Conservation (phyloP, 495 filamentous ascomycete species). For the Haplographium delicatum region DNA sequence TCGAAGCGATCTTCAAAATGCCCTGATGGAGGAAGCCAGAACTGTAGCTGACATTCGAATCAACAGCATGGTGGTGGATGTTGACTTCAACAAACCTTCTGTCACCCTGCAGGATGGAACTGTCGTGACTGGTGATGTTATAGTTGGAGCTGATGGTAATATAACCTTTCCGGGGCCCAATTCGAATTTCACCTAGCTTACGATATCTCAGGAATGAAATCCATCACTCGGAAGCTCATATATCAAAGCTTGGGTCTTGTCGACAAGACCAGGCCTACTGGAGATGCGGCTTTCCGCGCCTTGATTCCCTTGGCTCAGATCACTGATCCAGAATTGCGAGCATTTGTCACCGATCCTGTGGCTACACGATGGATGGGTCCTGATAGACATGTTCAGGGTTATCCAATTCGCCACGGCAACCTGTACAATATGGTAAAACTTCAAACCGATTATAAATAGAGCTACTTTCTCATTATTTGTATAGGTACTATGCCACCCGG, state of each 20-base stretch:
- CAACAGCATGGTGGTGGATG: neutral
- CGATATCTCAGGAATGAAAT: neutral
- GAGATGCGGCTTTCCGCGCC: constrained; percentile 43
- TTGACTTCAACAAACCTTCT: neutral
- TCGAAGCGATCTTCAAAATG: constrained; percentile 15
- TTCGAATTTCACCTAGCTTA: neutral
- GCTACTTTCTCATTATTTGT: too few relatives aligned
- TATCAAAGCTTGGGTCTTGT: neutral
- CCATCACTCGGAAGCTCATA: neutral
- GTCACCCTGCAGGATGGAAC: neutral
- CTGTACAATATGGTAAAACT: constrained; percentile 40
- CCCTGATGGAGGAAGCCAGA: constrained; percentile 7
- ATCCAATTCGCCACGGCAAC: constrained; percentile 39
- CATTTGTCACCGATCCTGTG: neutral
- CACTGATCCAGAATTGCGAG: constrained; percentile 28
- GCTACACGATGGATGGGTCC: constrained; percentile 6
- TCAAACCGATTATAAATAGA: constrained; percentile 30
- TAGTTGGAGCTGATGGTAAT: constrained; percentile 45
- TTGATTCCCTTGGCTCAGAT: constrained; percentile 34
- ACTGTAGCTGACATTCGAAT: constrained; percentile 5
- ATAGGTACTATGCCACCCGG: too few relatives aligned
- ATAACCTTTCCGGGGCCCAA: constrained; percentile 36
- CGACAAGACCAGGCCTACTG: constrained; percentile 23
- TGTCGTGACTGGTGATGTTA: constrained; percentile 33
- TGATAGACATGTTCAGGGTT: constrained; percentile 21